phyloP scores from a whole-genome alignment of 1,139 yeast species.

The Taiozyma sp. region DNA sequence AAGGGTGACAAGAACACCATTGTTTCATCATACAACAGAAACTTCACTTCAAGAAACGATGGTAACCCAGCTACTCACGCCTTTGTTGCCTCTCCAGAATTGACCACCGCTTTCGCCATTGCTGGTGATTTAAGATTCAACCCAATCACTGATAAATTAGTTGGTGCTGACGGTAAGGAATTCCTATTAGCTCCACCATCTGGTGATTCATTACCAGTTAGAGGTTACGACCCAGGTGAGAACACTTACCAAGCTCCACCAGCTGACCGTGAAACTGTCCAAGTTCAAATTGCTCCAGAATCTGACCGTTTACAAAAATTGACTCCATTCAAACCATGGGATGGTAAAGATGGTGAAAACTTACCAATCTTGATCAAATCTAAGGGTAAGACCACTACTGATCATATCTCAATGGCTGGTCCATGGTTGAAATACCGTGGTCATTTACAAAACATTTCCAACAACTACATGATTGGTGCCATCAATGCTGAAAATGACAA shows the following conservation, averaged over 20 bases:
- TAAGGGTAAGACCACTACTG: constrained; percentile 97
- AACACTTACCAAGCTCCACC: constrained; percentile 99
- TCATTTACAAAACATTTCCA: constrained; percentile 97
- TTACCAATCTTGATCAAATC: constrained; percentile 96
- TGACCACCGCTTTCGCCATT: constrained; percentile 93
- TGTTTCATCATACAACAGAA: constrained; percentile 98
- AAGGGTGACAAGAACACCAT: constrained; percentile 99
- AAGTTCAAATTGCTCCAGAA: constrained; percentile 76
- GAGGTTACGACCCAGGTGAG: constrained; percentile 92
- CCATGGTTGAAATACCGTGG: constrained; percentile 99
- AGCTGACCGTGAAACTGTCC: constrained; percentile 70
- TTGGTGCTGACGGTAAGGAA: constrained; percentile 93
- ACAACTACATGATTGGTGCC: constrained; percentile 99
- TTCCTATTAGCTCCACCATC: constrained; percentile 86
- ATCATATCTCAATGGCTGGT: constrained; percentile 99
- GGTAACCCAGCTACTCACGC: constrained; percentile 99
- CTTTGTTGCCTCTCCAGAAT: constrained; percentile 97
- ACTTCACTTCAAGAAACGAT: constrained; percentile 97
- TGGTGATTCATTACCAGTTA: constrained; percentile 90
- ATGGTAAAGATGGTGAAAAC: constrained; percentile 87
- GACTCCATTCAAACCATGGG: constrained; percentile 92
- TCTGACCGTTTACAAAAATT: constrained; percentile 88
- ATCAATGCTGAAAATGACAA: constrained; percentile 94
- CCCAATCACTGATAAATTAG: constrained; percentile 93
- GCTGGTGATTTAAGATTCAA: constrained; percentile 98